Evolutionary conservation across 352 stramenopile genomes (phyloP).

Genomic region (Phytopythium vexans): DNA sequence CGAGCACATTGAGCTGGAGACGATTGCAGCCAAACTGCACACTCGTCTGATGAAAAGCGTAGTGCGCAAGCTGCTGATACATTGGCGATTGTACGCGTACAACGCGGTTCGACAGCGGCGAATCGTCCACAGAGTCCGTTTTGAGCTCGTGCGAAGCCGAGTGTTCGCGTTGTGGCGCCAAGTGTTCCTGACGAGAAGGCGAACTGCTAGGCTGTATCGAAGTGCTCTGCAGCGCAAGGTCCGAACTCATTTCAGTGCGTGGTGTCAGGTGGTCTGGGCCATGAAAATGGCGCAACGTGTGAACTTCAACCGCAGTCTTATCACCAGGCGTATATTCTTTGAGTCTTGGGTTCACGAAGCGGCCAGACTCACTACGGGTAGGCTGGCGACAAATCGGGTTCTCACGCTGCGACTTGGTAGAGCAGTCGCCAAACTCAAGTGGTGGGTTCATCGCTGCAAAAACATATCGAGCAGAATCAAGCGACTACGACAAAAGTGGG

Average conservation of each 20-base stretch:
- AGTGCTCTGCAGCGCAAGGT: slow-evolving; percentile 12
- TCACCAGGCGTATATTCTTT: slow-evolving; percentile 10
- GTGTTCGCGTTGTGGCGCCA: slow-evolving; percentile 28
- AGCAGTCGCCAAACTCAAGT: slow-evolving; percentile 1
- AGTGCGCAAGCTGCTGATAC: slow-evolving; percentile 9
- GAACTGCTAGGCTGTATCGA: slow-evolving; percentile 7
- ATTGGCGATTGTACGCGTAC: slow-evolving; percentile 16
- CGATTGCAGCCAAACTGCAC: slow-evolving; percentile 2
- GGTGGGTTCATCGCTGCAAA: background rate
- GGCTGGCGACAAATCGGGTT: slow-evolving; percentile 1
- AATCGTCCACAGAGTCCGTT: slow-evolving; percentile 13
- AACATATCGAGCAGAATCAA: background rate
- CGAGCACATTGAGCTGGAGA: slow-evolving; percentile 7
- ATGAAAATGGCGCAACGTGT: slow-evolving; percentile 10
- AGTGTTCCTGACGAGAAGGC: slow-evolving; percentile 9
- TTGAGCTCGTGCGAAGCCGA: slow-evolving; percentile 15
- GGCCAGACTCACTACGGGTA: slow-evolving; percentile 3
- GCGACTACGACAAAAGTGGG: slow-evolving; percentile 7
- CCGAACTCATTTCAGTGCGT: slow-evolving; percentile 19
- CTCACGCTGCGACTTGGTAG: slow-evolving; percentile 6
- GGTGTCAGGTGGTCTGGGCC: slow-evolving; percentile 14
- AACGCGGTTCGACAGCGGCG: slow-evolving; percentile 6
- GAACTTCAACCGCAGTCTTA: slow-evolving; percentile 2
- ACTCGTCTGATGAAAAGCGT: slow-evolving; percentile 3
- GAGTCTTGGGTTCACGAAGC: slow-evolving; percentile 9